A percentile compares a stretch with the other conserved stretches of the same genome.
Evolutionary conservation across 2,329 filamentous ascomycete genomes (phyloP).

Genomic region (Arthrobotrys musiformis): DNA sequence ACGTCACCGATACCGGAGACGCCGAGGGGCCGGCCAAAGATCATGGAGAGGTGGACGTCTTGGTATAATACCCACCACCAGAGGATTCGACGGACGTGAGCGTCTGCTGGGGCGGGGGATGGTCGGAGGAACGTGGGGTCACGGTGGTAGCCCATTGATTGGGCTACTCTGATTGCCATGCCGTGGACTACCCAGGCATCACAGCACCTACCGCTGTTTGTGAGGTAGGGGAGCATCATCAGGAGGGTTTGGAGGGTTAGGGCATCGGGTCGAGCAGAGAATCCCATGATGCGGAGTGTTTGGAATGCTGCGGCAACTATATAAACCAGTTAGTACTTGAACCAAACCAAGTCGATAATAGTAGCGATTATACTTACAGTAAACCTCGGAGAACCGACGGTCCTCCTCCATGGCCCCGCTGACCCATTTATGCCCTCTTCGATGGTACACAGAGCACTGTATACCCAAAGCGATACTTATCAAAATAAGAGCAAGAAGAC

Average conservation of each 20-base stretch:
- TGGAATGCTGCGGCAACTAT: slow-evolving; percentile 48
- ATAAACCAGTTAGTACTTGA: background rate
- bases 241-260: slow-evolving; percentile 36
- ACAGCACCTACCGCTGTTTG: slow-evolving; percentile 51
- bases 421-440: slow-evolving; percentile 39
- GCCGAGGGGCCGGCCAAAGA: slow-evolving; percentile 47
- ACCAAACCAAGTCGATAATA: background rate
- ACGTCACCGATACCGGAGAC: slow-evolving; percentile 50
- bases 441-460: slow-evolving; percentile 48
- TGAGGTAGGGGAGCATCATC: slow-evolving; percentile 53
- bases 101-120: slow-evolving; percentile 28
- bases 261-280: slow-evolving; percentile 39
- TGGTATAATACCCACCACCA: slow-evolving; percentile 55
- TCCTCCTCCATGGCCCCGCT: slow-evolving; percentile 49
- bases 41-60: slow-evolving; percentile 52
- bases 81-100: slow-evolving; percentile 46
- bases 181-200: slow-evolving; percentile 53
- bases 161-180: slow-evolving; percentile 50
- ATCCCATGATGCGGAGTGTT: slow-evolving; percentile 48
- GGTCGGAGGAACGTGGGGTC: slow-evolving; percentile 42
- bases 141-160: slow-evolving; percentile 52
- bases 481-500: slow-evolving; percentile 42
- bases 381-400: slow-evolving; percentile 42
- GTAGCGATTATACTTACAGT: slow-evolving; percentile 23
- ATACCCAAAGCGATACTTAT: slow-evolving; percentile 52